A percentile compares a stretch with the other conserved stretches of the same genome.
These are phyloP conservation scores for Chlorella sorokiniana DNA, from an alignment of 139 green algal genomes.

Conservation along the genomic window DNA sequence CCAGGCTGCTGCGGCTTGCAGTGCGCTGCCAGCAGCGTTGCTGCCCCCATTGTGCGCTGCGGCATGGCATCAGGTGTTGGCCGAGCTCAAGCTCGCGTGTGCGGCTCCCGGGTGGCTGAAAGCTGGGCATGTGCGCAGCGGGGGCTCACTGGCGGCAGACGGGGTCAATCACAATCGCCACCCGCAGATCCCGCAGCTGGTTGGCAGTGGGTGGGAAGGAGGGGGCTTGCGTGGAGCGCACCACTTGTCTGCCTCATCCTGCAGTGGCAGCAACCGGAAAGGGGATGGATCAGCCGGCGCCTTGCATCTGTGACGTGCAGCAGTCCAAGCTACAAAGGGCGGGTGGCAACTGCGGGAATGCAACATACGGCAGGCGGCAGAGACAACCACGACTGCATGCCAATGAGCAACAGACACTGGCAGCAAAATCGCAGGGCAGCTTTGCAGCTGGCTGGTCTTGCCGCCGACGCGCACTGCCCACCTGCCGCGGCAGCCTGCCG, in stretches of 20 bases:
- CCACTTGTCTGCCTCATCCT: conserved; percentile 23
- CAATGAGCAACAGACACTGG: neutral
- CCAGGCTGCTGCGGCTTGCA: too few relatives aligned
- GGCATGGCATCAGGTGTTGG: too few relatives aligned
- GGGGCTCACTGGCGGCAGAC: conserved; percentile 21
- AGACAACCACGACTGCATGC: neutral
- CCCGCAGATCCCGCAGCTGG: conserved; percentile 12
- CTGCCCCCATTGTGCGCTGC: too few relatives aligned
- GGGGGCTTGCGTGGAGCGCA: neutral
- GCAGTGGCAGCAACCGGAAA: neutral
- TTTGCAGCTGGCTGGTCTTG: neutral
- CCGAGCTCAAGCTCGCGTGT: too few relatives aligned
- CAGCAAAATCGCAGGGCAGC: neutral
- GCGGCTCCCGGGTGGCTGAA: too few relatives aligned
- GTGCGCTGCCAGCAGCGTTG: too few relatives aligned
- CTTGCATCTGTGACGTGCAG: too few relatives aligned
- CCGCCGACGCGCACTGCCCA: too few relatives aligned
- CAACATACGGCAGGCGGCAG: too few relatives aligned
- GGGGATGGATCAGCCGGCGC: neutral
- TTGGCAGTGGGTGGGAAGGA: conserved; percentile 2
- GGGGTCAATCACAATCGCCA: conserved; percentile 13
- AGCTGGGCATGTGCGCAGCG: too few relatives aligned
- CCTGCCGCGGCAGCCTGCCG: conserved; percentile 2
- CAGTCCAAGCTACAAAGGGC: too few relatives aligned
- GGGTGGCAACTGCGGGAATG: neutral